Conservation (phyloP, 164 flowering plant species). For the Santalum album region DNA sequence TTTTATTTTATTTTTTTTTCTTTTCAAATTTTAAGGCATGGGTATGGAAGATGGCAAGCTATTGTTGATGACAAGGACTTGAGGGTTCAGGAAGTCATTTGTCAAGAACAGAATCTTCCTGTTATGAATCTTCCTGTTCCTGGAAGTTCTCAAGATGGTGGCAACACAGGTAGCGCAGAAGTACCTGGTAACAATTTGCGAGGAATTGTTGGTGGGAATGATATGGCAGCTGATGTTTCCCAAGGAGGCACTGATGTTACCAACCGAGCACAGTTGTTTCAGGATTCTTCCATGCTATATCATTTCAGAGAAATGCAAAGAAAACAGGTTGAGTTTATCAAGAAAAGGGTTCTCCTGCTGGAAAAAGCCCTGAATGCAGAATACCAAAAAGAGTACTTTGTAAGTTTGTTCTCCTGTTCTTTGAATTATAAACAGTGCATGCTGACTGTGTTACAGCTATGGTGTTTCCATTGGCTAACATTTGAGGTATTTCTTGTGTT, state of each 20-base stretch:
- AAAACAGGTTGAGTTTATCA: conserved; percentile 83
- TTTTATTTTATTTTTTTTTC: not conserved
- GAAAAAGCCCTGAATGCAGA: conserved; percentile 82
- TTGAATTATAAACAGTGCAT: not conserved
- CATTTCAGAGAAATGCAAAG: conserved; percentile 85
- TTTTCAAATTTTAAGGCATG: conserved; percentile 52
- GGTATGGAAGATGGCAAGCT: conserved; percentile 99
- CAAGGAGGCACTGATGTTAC: conserved; percentile 35
- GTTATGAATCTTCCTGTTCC: conserved; percentile 33
- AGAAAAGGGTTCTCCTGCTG: conserved; percentile 84
- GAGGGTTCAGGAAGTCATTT: conserved; percentile 67
- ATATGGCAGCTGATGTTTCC: conserved; percentile 25
- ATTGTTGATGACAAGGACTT: conserved; percentile 88
- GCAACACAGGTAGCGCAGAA: conserved; percentile 16
- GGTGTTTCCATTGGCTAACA: not conserved
- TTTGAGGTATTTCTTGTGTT: too few species aligned
- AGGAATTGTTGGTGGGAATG: conserved; percentile 32
- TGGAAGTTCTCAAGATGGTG: conserved; percentile 42
- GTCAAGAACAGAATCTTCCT: conserved; percentile 81
- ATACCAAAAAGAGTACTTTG: conserved; percentile 55
- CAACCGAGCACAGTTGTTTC: conserved; percentile 36
- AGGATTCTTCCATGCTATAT: conserved; percentile 43
- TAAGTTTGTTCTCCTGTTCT: conserved; percentile 29
- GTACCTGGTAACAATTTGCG: conserved; percentile 20
- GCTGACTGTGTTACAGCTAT: not conserved